phyloP scores from a whole-genome alignment of 257 asterid species.

The Nicotiana paniculata region DNA sequence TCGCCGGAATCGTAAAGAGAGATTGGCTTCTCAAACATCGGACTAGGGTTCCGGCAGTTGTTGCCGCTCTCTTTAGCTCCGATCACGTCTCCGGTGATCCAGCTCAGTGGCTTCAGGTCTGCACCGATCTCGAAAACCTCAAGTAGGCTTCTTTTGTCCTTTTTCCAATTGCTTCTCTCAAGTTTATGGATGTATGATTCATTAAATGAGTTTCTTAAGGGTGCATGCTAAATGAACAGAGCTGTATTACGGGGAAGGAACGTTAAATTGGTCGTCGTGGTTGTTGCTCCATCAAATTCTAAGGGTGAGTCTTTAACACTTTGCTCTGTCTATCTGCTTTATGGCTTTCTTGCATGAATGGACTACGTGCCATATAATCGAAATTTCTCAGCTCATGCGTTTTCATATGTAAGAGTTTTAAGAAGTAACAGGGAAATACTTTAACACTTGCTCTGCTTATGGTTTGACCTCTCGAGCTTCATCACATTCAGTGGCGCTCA shows the following conservation, averaged over 20 bases:
- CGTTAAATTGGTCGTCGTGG: constrained; percentile 74
- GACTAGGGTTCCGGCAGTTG: constrained; percentile 82
- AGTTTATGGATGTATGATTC: neutral
- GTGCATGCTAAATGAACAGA: constrained; percentile 36
- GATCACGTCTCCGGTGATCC: constrained; percentile 80
- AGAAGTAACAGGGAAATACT: neutral
- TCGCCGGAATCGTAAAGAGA: constrained; percentile 54
- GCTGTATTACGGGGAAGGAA: constrained; percentile 64
- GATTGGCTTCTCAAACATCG: constrained; percentile 97
- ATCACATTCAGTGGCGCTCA: neutral
- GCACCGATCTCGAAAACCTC: constrained; percentile 84
- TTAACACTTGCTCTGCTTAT: neutral
- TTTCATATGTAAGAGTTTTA: neutral
- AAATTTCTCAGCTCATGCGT: neutral
- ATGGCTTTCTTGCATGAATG: neutral
- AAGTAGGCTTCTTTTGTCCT: constrained; percentile 37
- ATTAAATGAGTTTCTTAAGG: neutral
- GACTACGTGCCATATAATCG: neutral
- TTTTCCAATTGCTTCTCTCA: neutral
- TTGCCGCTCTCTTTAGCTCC: constrained; percentile 67
- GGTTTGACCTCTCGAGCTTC: neutral
- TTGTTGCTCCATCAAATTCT: constrained; percentile 49
- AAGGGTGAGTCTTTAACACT: constrained; percentile 45
- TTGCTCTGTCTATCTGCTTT: neutral
- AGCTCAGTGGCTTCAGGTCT: constrained; percentile 94